These are phyloP conservation scores for Fusarium beomiforme DNA, from an alignment of 2,329 filamentous ascomycete species.

Conservation along the genomic window DNA sequence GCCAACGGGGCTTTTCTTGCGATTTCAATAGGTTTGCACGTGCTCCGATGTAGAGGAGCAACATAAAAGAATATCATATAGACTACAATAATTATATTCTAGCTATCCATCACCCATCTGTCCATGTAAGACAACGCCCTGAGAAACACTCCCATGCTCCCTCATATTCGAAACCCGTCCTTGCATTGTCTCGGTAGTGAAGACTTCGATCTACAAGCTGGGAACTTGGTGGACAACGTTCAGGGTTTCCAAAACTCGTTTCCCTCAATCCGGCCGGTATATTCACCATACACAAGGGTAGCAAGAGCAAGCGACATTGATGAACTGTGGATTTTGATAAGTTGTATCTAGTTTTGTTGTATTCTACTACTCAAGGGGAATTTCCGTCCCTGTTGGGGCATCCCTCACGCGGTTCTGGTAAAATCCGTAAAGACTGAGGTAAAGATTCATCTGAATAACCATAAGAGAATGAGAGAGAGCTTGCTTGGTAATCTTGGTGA, in stretches of 20 bases:
- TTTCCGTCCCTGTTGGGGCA: too few species aligned
- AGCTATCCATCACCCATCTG: background rate
- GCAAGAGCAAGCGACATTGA: too few species aligned
- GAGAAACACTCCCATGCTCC: background rate
- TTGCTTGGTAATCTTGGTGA: background rate
- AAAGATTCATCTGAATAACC: too few species aligned
- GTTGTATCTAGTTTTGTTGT: too few species aligned
- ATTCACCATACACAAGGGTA: too few species aligned
- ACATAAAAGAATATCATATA: background rate
- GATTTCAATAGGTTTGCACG: background rate
- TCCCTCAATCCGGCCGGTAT: too few species aligned
- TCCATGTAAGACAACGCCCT: background rate
- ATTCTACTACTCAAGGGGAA: too few species aligned
- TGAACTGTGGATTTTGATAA: too few species aligned
- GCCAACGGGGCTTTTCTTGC: slow-evolving; percentile 42
- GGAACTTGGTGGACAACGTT: too few species aligned
- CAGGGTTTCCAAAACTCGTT: background rate
- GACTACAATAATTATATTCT: background rate
- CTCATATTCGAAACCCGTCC: too few species aligned
- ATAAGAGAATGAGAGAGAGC: background rate
- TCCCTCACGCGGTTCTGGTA: background rate
- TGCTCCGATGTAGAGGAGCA: rapidly evolving
- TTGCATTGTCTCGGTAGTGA: too few species aligned
- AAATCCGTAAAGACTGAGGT: background rate
- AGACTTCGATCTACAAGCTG: background rate